phyloP scores from a whole-genome alignment of 1,139 yeast species.

The Protomyces lactucae-debilis region DNA sequence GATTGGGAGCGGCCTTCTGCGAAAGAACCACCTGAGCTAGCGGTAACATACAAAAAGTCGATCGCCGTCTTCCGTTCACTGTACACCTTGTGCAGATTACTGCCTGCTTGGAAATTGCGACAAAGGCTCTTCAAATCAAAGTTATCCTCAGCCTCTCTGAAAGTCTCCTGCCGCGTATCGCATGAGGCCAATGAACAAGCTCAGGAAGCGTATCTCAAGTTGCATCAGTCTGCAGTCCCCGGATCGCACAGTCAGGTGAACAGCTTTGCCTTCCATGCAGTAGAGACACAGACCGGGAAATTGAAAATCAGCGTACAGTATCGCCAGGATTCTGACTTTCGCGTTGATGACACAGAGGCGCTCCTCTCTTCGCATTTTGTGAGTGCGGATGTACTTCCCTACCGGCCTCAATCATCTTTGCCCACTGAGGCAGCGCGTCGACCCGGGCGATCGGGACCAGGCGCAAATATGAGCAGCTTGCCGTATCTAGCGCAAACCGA shows the following conservation, averaged over 20 bases:
- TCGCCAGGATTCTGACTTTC: slow-evolving; percentile 64
- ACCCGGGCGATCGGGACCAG: background rate
- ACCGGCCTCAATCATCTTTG: slow-evolving; percentile 8
- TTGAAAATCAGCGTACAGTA: slow-evolving; percentile 72
- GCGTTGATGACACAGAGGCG: slow-evolving; percentile 62
- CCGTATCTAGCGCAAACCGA: slow-evolving; percentile 1
- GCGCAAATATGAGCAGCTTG: slow-evolving; percentile 2
- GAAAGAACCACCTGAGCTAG: slow-evolving; percentile 44
- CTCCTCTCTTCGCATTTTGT: slow-evolving; percentile 57
- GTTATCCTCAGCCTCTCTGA: slow-evolving; percentile 43
- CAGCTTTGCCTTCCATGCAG: slow-evolving; percentile 60
- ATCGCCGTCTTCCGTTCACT: slow-evolving; percentile 69
- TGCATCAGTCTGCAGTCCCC: background rate
- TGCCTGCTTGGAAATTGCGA: slow-evolving; percentile 65
- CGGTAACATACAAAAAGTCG: slow-evolving; percentile 68
- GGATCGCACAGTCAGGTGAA: slow-evolving; percentile 1
- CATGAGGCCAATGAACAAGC: background rate
- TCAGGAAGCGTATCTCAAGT: background rate
- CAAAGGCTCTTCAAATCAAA: slow-evolving; percentile 44
- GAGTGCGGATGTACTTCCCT: slow-evolving; percentile 42
- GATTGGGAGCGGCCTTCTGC: slow-evolving; percentile 54
- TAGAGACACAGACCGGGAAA: slow-evolving; percentile 69
- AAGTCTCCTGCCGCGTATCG: slow-evolving; percentile 54
- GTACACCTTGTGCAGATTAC: slow-evolving; percentile 58
- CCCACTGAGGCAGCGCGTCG: slow-evolving; percentile 11